Percentiles rank a stretch among this genome's conserved stretches.
phyloP scores from a whole-genome alignment of 805 yeast genomes.

The Clavispora vitiphila region DNA sequence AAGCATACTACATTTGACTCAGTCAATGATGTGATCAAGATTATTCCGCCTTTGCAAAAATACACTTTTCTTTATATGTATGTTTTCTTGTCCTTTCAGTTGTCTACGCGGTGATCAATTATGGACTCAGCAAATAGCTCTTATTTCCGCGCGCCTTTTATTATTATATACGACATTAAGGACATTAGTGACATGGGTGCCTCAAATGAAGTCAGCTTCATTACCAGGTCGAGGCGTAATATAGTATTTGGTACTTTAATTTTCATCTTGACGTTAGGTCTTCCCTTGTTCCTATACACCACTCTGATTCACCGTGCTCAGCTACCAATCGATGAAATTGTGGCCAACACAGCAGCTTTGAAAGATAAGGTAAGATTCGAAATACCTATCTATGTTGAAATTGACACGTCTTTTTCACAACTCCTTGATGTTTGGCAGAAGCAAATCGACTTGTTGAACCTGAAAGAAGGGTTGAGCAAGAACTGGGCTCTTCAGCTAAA shows the following conservation, averaged over 20 bases:
- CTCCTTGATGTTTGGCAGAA: background rate
- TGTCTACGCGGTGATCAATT: too few relatives aligned
- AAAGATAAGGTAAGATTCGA: conserved; percentile 20
- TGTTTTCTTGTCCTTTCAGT: too few relatives aligned
- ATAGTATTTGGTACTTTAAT: conserved; percentile 13
- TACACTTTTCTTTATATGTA: too few relatives aligned
- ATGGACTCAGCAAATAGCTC: too few relatives aligned
- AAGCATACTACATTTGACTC: too few relatives aligned
- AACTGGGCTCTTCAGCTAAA: conserved; percentile 28
- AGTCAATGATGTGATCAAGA: too few relatives aligned
- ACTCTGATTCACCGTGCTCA: conserved; percentile 61
- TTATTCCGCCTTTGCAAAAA: too few relatives aligned
- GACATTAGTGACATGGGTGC: background rate
- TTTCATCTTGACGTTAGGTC: conserved; percentile 34
- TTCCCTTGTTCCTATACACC: conserved; percentile 57
- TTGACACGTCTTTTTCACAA: background rate
- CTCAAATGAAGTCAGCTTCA: background rate
- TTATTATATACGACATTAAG: too few relatives aligned
- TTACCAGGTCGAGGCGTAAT: background rate
- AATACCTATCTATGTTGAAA: conserved; percentile 42
- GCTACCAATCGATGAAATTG: conserved; percentile 46
- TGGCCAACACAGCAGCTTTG: conserved; percentile 18
- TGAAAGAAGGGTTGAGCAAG: conserved; percentile 16
- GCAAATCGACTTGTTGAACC: background rate
- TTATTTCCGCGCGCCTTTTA: too few relatives aligned